A percentile compares a stretch with the other conserved stretches of the same genome.
phyloP scores from a whole-genome alignment of 805 yeast genomes.

The Candida krabiensis region DNA sequence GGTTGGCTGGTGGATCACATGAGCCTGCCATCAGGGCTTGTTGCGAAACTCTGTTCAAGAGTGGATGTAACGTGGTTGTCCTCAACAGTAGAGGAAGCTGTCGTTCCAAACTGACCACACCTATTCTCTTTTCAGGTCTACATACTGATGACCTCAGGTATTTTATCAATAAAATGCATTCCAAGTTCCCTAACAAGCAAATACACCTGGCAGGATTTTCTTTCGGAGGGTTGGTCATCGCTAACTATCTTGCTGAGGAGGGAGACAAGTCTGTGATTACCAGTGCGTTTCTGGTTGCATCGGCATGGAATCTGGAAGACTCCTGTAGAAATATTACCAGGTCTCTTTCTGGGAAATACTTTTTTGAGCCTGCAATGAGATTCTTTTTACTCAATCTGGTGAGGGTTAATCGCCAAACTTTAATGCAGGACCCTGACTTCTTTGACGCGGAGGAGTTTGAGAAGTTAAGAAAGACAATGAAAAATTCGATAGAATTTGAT shows the following conservation, averaged over 20 bases:
- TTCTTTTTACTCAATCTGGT: conserved; percentile 42
- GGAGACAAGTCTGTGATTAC: conserved; percentile 49
- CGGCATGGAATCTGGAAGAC: conserved; percentile 73
- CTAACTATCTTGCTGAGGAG: conserved; percentile 73
- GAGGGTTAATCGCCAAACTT: conserved; percentile 42
- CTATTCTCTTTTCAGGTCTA: conserved; percentile 63
- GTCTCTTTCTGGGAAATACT: conserved; percentile 38
- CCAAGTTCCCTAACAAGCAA: conserved; percentile 58
- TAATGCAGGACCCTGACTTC: conserved; percentile 31
- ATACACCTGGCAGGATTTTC: conserved; percentile 71
- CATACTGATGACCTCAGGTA: conserved; percentile 70
- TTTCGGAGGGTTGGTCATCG: conserved; percentile 65
- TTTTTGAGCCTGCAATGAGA: conserved; percentile 43
- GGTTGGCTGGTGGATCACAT: conserved; percentile 78
- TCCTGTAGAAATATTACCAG: conserved; percentile 45
- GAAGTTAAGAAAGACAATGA: conserved; percentile 36
- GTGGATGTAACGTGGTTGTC: conserved; percentile 53
- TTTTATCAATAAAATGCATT: conserved; percentile 49
- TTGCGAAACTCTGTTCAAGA: conserved; percentile 41
- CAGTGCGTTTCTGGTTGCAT: conserved; percentile 59
- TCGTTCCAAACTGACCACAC: conserved; percentile 68
- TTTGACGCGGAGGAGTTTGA: conserved; percentile 28
- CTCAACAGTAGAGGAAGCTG: conserved; percentile 78
- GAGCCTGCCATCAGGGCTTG: conserved; percentile 69
- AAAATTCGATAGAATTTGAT: conserved; percentile 57